Evolutionary conservation across 2,329 filamentous ascomycete genomes (phyloP), one percentile per base, ranked within the genome.

Genomic region (Akanthomyces muscarius): DNA sequence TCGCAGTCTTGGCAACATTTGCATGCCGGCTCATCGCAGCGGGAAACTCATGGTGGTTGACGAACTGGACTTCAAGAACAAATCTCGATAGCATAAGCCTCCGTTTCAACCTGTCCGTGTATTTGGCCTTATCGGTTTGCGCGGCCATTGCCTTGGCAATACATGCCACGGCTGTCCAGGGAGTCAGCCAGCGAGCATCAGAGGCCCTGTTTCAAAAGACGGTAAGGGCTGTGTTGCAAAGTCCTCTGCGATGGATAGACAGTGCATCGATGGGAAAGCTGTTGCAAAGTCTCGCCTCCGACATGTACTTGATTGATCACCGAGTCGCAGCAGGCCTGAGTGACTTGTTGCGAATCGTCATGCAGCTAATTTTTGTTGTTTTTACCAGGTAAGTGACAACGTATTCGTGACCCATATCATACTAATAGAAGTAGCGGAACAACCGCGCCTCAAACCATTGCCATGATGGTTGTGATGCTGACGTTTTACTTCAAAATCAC

Each of bases 281-380:
- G 7, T 21, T 65, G 28, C 63, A 65, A 30, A 51, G 45, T n/a
- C 33, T 65, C 4, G 60, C 33, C 5, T n/a, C 45, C 23, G 63
- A 65, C 33, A 59, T 65, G 28, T 33, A 65, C 25, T n/a, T 45
- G 16, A 18, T 65, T 45, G 63, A 65, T 51, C 54, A 63, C 38
- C 60, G 63, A 33, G 55, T 59, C 5, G 48, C 60, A 4, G 23
- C 45, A 5, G 63, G 36, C 5, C 30, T 63, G 3, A 65, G 44
- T 41, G 63, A 56, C 16, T 41, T 63, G 30, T 36, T 65, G 6
- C 28, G 63, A 3, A 59, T 51, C 18, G 18, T 36, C 3, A 44
- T 60, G 45, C 50, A 62, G 44, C 52, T 62, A 6, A 3, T 51
- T 7, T 21, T 62, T 10, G 88, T 90, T 14, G 36, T 62, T 18